Conservation (phyloP, 140 eudicot species). For the Oenanthe javanica region DNA sequence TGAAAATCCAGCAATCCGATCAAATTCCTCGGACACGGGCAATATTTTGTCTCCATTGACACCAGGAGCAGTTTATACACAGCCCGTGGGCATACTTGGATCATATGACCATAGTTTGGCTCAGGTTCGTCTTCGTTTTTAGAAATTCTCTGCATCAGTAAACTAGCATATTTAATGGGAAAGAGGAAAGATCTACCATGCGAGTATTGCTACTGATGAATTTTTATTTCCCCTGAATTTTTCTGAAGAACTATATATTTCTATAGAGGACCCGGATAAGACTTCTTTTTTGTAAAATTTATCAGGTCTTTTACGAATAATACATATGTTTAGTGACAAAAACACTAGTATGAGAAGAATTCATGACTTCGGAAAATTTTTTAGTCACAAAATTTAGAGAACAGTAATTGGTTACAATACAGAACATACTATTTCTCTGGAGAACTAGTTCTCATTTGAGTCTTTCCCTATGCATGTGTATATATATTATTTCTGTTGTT, state of each 20-base stretch:
- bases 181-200: neutral
- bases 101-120: slow-evolving; percentile 66
- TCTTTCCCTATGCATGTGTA: neutral
- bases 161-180: neutral
- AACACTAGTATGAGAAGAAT: neutral
- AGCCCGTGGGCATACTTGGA: slow-evolving; percentile 64
- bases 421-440: neutral
- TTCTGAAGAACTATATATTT: neutral
- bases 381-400: neutral
- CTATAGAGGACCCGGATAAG: neutral
- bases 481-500: neutral
- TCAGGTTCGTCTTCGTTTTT: slow-evolving; percentile 56
- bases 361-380: no score
- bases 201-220: neutral
- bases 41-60: slow-evolving; percentile 46
- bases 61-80: slow-evolving; percentile 61
- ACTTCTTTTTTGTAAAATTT: no score
- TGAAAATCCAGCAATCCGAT: slow-evolving; percentile 42
- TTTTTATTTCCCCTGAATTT: neutral
- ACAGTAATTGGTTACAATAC: neutral
- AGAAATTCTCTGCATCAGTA: neutral
- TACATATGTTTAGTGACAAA: neutral
- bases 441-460: neutral
- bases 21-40: slow-evolving; percentile 49
- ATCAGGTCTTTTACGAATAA: neutral